These are phyloP conservation scores for Prinsepia uniflora DNA, from an alignment of 306 rosid species.

Conservation along the genomic window DNA sequence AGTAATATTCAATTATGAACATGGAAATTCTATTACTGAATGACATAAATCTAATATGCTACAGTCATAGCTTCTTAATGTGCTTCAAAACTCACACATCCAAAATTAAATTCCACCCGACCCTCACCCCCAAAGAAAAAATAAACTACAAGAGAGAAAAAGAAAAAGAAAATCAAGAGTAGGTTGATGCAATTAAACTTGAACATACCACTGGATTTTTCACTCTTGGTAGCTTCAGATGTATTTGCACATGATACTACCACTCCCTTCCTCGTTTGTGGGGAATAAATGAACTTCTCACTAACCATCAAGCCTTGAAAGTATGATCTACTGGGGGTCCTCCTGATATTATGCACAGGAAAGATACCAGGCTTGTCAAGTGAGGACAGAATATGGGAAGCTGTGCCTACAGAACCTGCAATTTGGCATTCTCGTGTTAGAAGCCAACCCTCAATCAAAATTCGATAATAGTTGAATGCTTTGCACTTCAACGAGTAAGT, in stretches of 20 bases:
- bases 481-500: slow-evolving; percentile 2
- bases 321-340: slow-evolving; percentile 31
- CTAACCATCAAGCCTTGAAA: slow-evolving; percentile 43
- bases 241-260: slow-evolving; percentile 54
- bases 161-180: no score
- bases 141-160: background rate
- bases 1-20: background rate
- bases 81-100: background rate
- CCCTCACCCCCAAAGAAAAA: background rate
- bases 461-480: slow-evolving; percentile 6
- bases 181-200: background rate
- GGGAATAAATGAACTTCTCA: slow-evolving; percentile 38
- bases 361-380: slow-evolving; percentile 52
- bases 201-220: slow-evolving; percentile 58
- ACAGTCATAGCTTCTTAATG: background rate
- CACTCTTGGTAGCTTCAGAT: slow-evolving; percentile 47
- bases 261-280: slow-evolving; percentile 40
- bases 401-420: slow-evolving; percentile 54
- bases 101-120: background rate
- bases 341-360: slow-evolving; percentile 37
- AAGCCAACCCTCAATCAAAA: slow-evolving; percentile 13
- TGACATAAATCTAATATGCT: background rate
- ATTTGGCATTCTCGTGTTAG: slow-evolving; percentile 26
- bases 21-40: background rate
- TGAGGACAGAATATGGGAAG: slow-evolving; percentile 47